phyloP scores from a whole-genome alignment of 192 early-diverging fungal species.

The Coemansia sp. region DNA sequence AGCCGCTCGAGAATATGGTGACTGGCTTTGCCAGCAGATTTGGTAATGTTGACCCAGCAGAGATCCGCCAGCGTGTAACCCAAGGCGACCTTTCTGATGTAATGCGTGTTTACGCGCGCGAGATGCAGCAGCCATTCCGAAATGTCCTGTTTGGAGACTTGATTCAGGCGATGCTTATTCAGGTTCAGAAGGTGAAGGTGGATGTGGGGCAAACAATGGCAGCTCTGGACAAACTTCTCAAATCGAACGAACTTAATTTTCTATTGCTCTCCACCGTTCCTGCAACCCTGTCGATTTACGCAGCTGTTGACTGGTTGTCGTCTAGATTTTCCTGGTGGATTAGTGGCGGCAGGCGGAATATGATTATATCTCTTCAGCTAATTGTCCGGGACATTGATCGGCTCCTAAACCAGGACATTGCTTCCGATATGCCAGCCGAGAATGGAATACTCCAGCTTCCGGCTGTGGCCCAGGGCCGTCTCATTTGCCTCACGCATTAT shows the following conservation, averaged over 20 bases:
- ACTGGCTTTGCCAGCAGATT: conserved; percentile 69
- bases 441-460: not conserved
- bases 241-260: conserved; percentile 95
- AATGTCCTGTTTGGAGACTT: conserved; percentile 62
- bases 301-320: conserved; percentile 37
- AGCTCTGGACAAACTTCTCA: conserved; percentile 87
- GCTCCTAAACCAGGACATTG: conserved; percentile 50
- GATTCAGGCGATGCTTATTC: conserved; percentile 71
- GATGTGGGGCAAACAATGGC: conserved; percentile 90
- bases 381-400: conserved; percentile 61
- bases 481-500: conserved; percentile 55
- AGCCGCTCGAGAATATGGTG: conserved; percentile 89
- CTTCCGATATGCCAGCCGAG: conserved; percentile 2
- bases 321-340: conserved; percentile 45
- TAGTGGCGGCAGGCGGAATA: conserved; percentile 35
- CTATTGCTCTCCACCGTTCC: conserved; percentile 81
- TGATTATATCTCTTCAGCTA: conserved; percentile 51
- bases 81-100: conserved; percentile 82
- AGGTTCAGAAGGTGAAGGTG: conserved; percentile 93
- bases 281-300: conserved; percentile 62
- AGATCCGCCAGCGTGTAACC: conserved; percentile 59
- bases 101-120: conserved; percentile 73
- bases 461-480: conserved; percentile 24
- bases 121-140: conserved; percentile 59
- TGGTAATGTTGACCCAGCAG: conserved; percentile 54